Evolutionary conservation across 2,329 filamentous ascomycete genomes (phyloP).

Genomic region (Zopfia rhizophila): DNA sequence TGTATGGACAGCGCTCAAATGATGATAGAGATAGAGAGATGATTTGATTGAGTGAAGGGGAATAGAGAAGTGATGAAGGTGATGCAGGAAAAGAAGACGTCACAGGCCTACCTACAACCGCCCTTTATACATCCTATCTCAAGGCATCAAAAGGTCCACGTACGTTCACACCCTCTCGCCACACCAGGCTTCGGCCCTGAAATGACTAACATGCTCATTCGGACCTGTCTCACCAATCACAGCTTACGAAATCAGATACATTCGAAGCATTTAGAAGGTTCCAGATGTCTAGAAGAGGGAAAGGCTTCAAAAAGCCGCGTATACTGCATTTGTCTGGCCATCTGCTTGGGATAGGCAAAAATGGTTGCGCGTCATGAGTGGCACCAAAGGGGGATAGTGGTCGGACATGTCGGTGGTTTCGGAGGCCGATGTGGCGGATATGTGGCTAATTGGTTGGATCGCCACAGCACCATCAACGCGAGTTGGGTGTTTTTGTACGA

Average conservation of each 20-base stretch:
- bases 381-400: constrained; percentile 21
- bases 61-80: constrained; percentile 17
- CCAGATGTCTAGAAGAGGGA: constrained; percentile 34
- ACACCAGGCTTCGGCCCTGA: constrained; percentile 25
- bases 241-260: neutral
- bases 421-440: constrained; percentile 35
- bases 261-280: constrained; percentile 31
- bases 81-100: constrained; percentile 15
- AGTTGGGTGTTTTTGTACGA: too few species aligned
- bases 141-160: constrained; percentile 45
- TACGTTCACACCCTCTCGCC: constrained; percentile 37
- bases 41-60: constrained; percentile 5
- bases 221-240: constrained; percentile 31
- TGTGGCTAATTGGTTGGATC: constrained; percentile 8
- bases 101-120: constrained; percentile 22
- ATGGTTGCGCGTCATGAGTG: constrained; percentile 37
- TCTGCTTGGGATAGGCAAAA: constrained; percentile 30
- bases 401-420: constrained; percentile 24
- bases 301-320: constrained; percentile 31
- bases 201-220: constrained; percentile 8
- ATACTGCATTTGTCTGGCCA: constrained; percentile 24
- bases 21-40: neutral
- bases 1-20: neutral
- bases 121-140: constrained; percentile 38
- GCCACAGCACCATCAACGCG: constrained; percentile 13